Evolutionary conservation across 2,329 filamentous ascomycete species (phyloP).

Genomic region (Lasiodiplodia citricola): DNA sequence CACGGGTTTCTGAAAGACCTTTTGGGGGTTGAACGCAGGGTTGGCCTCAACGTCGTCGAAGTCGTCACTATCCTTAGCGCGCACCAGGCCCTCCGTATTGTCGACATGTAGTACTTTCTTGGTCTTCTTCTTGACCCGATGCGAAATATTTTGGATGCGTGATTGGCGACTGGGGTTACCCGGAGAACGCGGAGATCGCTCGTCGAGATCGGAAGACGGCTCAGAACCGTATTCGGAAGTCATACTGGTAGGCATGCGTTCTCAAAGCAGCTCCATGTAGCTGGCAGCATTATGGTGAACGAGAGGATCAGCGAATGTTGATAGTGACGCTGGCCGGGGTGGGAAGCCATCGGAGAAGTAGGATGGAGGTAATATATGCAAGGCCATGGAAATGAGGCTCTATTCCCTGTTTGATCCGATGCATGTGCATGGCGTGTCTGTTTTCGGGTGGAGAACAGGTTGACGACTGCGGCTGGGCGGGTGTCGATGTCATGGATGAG

Average conservation of each 20-base stretch:
- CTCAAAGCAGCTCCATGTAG: neutral
- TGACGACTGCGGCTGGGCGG: neutral
- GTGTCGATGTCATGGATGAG: slow-evolving; percentile 13
- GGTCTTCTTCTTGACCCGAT: slow-evolving; percentile 23
- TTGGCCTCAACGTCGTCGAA: slow-evolving; percentile 31
- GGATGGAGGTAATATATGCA: neutral
- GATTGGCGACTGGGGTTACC: neutral
- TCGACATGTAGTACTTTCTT: slow-evolving; percentile 26
- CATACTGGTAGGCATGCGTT: neutral
- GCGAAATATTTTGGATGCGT: slow-evolving; percentile 10
- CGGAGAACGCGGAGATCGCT: neutral
- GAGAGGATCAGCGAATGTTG: neutral
- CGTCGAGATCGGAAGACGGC: neutral
- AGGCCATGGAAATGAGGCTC: neutral
- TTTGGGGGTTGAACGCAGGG: slow-evolving; percentile 43
- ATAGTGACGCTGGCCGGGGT: slow-evolving; percentile 1
- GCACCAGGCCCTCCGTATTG: slow-evolving; percentile 13
- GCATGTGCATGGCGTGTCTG: neutral
- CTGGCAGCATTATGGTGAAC: neutral
- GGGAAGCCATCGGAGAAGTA: neutral
- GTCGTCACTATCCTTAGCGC: neutral
- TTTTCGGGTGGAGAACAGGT: slow-evolving; percentile 2
- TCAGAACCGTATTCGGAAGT: neutral
- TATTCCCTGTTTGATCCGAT: slow-evolving; percentile 6
- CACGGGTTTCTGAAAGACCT: slow-evolving; percentile 32